Evolutionary conservation across 1,284 basidiomycete species (phyloP).

Genomic region (Ganoderma lingzhi): DNA sequence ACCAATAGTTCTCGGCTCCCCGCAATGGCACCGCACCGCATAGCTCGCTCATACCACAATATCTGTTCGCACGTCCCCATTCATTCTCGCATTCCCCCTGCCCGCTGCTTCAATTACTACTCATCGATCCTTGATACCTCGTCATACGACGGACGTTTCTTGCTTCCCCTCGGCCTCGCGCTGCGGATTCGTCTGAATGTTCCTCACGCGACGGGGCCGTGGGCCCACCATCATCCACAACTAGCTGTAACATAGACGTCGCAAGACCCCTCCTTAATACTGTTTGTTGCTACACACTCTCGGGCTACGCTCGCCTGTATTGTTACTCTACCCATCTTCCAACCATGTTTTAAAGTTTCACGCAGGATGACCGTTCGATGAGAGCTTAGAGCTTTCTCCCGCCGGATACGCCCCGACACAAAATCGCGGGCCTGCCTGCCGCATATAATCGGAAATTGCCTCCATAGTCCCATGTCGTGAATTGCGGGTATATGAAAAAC

Average conservation of each 20-base stretch:
- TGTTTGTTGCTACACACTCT: conserved; percentile 13
- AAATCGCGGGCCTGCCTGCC: too few relatives aligned
- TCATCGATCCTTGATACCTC: background rate
- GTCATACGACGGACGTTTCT: background rate
- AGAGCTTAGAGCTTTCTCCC: background rate
- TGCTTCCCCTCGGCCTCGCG: background rate
- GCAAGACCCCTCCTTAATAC: conserved; percentile 14
- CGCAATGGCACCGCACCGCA: conserved; percentile 8
- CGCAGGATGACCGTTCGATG: background rate
- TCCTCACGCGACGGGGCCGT: background rate
- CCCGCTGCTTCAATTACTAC: background rate
- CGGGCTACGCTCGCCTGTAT: conserved; percentile 23
- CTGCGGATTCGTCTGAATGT: background rate
- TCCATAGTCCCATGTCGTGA: background rate
- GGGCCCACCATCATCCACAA: conserved; percentile 8
- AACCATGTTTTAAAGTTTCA: background rate
- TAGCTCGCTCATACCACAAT: conserved; percentile 2
- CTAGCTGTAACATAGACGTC: conserved; percentile 20
- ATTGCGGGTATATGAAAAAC: background rate
- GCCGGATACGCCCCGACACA: background rate
- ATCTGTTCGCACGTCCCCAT: background rate
- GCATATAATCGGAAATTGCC: background rate
- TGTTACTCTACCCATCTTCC: conserved; percentile 20
- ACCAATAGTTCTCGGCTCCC: conserved; percentile 1
- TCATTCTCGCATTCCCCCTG: background rate